Evolutionary conservation across 495 filamentous ascomycete species (phyloP).

Genomic region (Terfezia claveryi): DNA sequence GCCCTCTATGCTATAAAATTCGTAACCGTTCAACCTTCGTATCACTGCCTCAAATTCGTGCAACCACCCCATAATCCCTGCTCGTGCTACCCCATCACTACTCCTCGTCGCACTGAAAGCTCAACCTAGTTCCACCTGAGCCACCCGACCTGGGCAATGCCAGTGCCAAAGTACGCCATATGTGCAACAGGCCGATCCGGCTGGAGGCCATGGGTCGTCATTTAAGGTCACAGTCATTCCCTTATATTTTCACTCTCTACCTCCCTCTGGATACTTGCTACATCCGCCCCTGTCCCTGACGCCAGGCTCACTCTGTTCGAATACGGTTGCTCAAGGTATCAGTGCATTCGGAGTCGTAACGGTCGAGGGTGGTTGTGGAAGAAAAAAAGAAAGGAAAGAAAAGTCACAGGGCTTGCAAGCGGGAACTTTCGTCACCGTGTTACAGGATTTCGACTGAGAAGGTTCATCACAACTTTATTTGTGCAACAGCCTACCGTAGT

Average conservation of each 20-base stretch:
- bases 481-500: too few species aligned
- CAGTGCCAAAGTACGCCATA: background rate
- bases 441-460: too few species aligned
- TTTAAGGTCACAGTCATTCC: background rate
- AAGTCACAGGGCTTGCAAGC: too few species aligned
- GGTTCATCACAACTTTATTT: too few species aligned
- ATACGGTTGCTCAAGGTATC: too few species aligned
- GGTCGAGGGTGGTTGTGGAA: too few species aligned
- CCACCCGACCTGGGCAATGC: background rate
- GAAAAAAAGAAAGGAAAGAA: too few species aligned
- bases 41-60: background rate
- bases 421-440: too few species aligned
- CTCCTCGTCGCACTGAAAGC: fast-evolving
- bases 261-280: too few species aligned
- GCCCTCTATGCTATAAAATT: background rate
- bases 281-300: too few species aligned
- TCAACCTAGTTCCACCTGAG: background rate
- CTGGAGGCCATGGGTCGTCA: background rate
- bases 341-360: too few species aligned
- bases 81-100: background rate
- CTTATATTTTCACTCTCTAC: background rate
- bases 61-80: background rate
- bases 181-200: background rate
- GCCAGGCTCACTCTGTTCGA: too few species aligned
- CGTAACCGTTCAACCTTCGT: background rate